Conservation (phyloP, 805 yeast genomes). For the Starmerella bacillaris region DNA sequence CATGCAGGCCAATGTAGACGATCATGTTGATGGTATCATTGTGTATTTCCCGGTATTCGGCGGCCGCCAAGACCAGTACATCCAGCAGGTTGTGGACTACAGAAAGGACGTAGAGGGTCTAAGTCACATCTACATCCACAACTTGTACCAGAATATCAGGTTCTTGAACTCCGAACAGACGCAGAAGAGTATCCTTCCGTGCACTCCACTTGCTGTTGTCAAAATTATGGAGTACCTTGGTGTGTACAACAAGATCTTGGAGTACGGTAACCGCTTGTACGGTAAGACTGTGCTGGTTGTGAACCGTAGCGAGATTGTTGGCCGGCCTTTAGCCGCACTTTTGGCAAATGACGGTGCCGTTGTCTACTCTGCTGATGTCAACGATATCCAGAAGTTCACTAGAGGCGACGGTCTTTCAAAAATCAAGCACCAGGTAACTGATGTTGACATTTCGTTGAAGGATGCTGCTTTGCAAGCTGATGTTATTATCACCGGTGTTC, state of each 20-base stretch:
- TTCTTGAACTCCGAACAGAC: conserved; percentile 49
- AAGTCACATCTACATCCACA: conserved; percentile 76
- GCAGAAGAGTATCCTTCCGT: conserved; percentile 77
- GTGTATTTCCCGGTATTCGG: conserved; percentile 96
- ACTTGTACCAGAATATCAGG: conserved; percentile 84
- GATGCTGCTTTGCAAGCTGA: conserved; percentile 60
- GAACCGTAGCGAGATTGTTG: conserved; percentile 91
- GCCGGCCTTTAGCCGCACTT: conserved; percentile 89
- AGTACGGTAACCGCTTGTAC: conserved; percentile 79
- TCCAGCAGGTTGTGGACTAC: conserved; percentile 80
- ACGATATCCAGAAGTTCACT: conserved; percentile 76
- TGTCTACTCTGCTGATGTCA: conserved; percentile 79
- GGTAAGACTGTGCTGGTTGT: conserved; percentile 85
- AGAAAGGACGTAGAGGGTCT: conserved; percentile 95
- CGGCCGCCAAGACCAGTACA: conserved; percentile 81
- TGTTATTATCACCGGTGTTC: conserved; percentile 92
- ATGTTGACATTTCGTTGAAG: conserved; percentile 35
- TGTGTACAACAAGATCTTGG: conserved; percentile 62
- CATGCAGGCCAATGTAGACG: conserved; percentile 64
- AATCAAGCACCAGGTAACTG: conserved; percentile 65
- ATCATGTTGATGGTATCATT: conserved; percentile 73
- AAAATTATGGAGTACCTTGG: conserved; percentile 82
- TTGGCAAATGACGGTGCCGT: conserved; percentile 95
- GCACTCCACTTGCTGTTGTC: conserved; percentile 90
- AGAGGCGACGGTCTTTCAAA: conserved; percentile 80